Conservation (phyloP, 306 rosid genomes). For the Begonia peltatifolia region DNA sequence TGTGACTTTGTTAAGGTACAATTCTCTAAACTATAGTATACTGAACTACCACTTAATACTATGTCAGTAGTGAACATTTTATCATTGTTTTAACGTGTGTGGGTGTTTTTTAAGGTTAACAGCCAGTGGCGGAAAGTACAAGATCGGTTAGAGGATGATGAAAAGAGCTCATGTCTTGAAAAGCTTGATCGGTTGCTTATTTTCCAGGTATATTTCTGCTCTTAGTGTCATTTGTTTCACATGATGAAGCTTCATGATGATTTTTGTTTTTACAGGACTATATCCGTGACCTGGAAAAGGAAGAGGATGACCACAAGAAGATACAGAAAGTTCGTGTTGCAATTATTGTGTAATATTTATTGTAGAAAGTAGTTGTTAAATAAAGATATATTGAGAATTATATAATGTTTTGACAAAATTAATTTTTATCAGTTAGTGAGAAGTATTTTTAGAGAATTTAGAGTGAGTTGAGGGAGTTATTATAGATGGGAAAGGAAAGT, state of each 20-base stretch:
- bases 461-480: too few species aligned
- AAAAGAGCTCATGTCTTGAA: slow-evolving; percentile 78
- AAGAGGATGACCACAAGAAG: slow-evolving; percentile 82
- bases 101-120: slow-evolving; percentile 39
- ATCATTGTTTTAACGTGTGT: slow-evolving; percentile 1
- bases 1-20: slow-evolving; percentile 81
- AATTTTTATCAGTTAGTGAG: too few species aligned
- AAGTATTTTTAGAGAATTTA: too few species aligned
- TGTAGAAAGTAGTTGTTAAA: too few species aligned
- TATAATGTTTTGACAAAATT: too few species aligned
- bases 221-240: slow-evolving; percentile 8
- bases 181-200: slow-evolving; percentile 85
- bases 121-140: slow-evolving; percentile 94
- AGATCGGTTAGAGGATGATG: slow-evolving; percentile 97
- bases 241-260: slow-evolving; percentile 15
- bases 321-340: slow-evolving; percentile 44
- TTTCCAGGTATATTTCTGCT: slow-evolving; percentile 53
- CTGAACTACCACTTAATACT: not conserved
- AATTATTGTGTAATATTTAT: too few species aligned
- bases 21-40: not conserved
- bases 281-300: slow-evolving; percentile 92
- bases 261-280: slow-evolving; percentile 56
- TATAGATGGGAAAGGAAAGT: too few species aligned
- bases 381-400: too few species aligned
- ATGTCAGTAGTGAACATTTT: not conserved